Conservation (phyloP, 1,139 yeast genomes). For the Pichia sp. region DNA sequence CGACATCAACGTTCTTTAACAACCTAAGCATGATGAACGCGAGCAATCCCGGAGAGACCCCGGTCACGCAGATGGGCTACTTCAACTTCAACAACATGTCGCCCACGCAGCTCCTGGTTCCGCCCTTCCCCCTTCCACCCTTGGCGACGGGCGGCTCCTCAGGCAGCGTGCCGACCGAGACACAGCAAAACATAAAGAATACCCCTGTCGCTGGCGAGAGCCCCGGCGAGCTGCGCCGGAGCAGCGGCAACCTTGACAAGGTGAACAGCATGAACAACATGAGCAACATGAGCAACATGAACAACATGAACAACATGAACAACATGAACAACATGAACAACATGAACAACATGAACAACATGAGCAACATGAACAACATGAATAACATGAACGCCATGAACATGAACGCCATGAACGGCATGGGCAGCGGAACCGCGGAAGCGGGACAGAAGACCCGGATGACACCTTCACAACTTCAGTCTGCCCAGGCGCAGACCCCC, state of each 20-base stretch:
- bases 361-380: no score
- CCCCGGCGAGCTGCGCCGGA: background rate
- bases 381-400: no score
- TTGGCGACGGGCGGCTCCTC: background rate
- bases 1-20: slow-evolving; percentile 10
- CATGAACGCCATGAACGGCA: background rate
- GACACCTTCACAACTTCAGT: slow-evolving; percentile 2
- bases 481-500: background rate
- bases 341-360: no score
- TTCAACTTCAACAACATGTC: slow-evolving; percentile 30
- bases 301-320: no score
- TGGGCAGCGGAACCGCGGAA: background rate
- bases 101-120: slow-evolving; percentile 26
- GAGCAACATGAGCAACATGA: no score
- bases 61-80: slow-evolving; percentile 28
- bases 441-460: background rate
- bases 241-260: background rate
- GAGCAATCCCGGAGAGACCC: slow-evolving; percentile 8
- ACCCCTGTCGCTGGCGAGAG: background rate
- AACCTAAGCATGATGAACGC: slow-evolving; percentile 4
- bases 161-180: background rate
- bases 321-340: no score
- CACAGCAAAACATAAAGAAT: background rate
- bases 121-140: slow-evolving; percentile 20
- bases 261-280: background rate